Evolutionary conservation across 1,284 basidiomycete genomes (phyloP).

Genomic region (Stygiomarasmius scandens): DNA sequence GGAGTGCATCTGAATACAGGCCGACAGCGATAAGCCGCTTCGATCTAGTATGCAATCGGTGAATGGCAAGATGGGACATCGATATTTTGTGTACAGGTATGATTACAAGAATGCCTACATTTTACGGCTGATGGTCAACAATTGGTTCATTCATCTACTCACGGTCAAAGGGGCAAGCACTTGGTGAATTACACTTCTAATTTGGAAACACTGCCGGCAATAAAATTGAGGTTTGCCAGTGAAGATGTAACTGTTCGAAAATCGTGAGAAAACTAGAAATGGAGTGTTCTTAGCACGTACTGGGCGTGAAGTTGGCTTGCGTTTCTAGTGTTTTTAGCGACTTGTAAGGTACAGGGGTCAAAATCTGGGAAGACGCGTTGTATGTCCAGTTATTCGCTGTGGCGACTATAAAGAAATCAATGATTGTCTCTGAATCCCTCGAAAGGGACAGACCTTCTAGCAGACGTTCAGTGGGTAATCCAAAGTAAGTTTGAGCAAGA

Average conservation of each 20-base stretch:
- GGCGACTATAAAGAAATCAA: constrained; percentile 36
- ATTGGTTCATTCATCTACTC: not conserved
- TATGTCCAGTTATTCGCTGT: constrained; percentile 52
- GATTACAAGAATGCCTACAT: not conserved
- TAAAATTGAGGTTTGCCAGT: constrained; percentile 51
- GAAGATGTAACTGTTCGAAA: constrained; percentile 46
- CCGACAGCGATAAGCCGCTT: too few relatives aligned
- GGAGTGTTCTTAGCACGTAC: not conserved
- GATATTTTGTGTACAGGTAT: not conserved
- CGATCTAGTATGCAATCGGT: too few relatives aligned
- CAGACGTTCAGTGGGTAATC: constrained; percentile 49
- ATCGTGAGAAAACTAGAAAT: not conserved
- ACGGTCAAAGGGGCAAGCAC: not conserved
- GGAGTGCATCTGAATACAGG: too few relatives aligned
- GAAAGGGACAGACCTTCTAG: constrained; percentile 41
- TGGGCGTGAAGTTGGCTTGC: not conserved
- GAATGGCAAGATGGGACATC: not conserved
- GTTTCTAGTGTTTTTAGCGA: constrained; percentile 6
- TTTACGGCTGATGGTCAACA: not conserved
- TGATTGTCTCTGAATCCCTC: not conserved
- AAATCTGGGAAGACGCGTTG: constrained; percentile 45
- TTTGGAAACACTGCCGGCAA: constrained; percentile 54
- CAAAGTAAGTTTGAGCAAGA: constrained; percentile 59
- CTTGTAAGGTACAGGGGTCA: constrained; percentile 38
- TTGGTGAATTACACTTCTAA: constrained; percentile 48